phyloP scores from a whole-genome alignment of 176 grass and related monocot genomes.

The Ampelocalamus luodianensis region DNA sequence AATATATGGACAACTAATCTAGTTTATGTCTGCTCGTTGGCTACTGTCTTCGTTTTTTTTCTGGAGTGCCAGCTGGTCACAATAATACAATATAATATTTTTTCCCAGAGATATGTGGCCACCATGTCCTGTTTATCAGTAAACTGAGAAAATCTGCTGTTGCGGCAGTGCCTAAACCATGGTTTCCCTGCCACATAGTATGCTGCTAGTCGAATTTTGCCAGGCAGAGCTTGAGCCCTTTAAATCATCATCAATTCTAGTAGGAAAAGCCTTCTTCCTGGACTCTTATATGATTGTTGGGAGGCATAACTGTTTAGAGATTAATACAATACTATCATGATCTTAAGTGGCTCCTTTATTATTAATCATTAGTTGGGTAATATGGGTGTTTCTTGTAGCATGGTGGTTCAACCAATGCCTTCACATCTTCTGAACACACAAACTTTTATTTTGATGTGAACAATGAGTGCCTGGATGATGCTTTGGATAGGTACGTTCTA shows the following conservation, averaged over 20 bases:
- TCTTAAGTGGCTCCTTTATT: conserved; percentile 29
- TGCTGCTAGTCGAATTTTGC: background rate
- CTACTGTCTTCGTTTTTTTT: background rate
- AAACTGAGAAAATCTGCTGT: conserved; percentile 33
- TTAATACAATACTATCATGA: conserved; percentile 29
- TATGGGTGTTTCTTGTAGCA: conserved; percentile 65
- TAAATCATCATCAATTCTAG: conserved; percentile 12
- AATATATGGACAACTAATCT: conserved; percentile 14
- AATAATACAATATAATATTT: conserved; percentile 9
- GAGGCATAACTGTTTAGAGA: background rate
- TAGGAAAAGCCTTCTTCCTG: conserved; percentile 33
- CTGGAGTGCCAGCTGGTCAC: background rate
- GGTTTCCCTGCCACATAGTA: background rate
- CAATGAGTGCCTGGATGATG: conserved; percentile 77
- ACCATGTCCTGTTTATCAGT: conserved; percentile 12
- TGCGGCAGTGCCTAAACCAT: conserved; percentile 1
- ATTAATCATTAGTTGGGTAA: conserved; percentile 37
- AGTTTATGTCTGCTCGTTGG: conserved; percentile 11
- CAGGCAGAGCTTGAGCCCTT: background rate
- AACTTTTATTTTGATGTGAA: conserved; percentile 97
- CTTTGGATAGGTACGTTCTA: conserved; percentile 79
- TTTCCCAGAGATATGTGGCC: background rate
- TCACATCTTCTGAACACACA: conserved; percentile 76
- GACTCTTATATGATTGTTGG: background rate
- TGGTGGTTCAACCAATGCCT: conserved; percentile 92